phyloP scores from a whole-genome alignment of 2,329 filamentous ascomycete species.

The Hymenoscyphus linearis region DNA sequence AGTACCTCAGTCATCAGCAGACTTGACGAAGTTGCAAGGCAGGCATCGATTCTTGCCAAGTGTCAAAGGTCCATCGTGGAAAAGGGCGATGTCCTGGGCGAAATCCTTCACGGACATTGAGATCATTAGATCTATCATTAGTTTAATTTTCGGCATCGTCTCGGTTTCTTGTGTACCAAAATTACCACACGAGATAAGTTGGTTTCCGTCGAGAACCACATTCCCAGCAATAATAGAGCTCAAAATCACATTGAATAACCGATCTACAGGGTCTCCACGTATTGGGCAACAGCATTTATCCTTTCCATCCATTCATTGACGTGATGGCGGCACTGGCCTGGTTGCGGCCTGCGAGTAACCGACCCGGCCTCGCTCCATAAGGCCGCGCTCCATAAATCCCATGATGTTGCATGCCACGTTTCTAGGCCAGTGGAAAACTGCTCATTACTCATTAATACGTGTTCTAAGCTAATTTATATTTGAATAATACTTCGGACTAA shows the following conservation, averaged over 20 bases:
- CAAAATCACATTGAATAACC: constrained; percentile 2
- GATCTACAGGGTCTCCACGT: constrained; percentile 3
- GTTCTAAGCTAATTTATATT: not conserved
- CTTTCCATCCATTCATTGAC: not conserved
- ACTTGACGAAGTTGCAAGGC: constrained; percentile 72
- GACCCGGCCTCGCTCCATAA: not conserved
- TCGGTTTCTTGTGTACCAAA: not conserved
- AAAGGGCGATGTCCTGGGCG: constrained; percentile 30
- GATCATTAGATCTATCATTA: constrained; percentile 3
- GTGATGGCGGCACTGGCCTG: not conserved
- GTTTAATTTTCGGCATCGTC: not conserved
- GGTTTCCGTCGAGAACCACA: not conserved
- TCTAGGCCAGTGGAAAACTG: not conserved
- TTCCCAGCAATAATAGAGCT: constrained; percentile 5
- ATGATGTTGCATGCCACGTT: not conserved
- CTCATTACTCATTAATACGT: not conserved
- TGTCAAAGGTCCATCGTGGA: constrained; percentile 51
- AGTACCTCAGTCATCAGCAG: constrained; percentile 75
- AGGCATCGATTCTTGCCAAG: constrained; percentile 71
- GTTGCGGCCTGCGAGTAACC: not conserved
- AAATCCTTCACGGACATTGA: constrained; percentile 29
- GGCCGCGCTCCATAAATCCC: not conserved
- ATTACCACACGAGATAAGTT: not conserved
- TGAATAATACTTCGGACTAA: not conserved
- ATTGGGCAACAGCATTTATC: not conserved